Evolutionary conservation across 768 basidiomycete species (phyloP).

Genomic region (Clathrus columnatus): DNA sequence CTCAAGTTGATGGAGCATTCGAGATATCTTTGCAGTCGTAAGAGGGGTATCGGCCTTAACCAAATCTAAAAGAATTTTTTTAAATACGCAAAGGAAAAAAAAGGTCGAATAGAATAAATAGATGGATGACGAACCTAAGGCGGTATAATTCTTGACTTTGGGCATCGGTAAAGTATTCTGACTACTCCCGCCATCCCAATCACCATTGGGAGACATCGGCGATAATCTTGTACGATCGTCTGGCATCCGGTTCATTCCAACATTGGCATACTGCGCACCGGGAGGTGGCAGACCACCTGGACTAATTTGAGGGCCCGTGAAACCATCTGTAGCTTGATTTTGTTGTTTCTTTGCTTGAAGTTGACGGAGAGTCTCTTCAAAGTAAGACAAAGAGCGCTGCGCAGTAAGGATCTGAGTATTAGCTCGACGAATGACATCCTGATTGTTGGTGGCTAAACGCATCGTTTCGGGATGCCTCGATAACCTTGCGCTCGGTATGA

Average conservation of each 20-base stretch:
- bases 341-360: conserved; percentile 70
- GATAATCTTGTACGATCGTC: not conserved
- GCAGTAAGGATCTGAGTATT: conserved; percentile 84
- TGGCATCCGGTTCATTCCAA: not conserved
- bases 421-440: conserved; percentile 72
- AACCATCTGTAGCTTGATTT: conserved; percentile 5
- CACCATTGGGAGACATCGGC: not conserved
- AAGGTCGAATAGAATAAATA: not conserved
- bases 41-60: conserved; percentile 97
- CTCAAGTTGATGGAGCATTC: conserved; percentile 97
- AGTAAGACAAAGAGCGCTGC: conserved; percentile 76
- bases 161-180: conserved; percentile 19
- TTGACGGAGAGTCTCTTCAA: conserved; percentile 77
- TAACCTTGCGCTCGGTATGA: conserved; percentile 85
- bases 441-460: conserved; percentile 75
- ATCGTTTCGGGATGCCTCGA: conserved; percentile 76
- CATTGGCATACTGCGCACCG: not conserved
- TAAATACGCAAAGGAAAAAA: too few species aligned
- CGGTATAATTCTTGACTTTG: conserved; percentile 63
- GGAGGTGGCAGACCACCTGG: not conserved
- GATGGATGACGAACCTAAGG: conserved; percentile 39
- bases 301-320: not conserved
- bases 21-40: conserved; percentile 91
- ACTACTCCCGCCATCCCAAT: conserved; percentile 5
- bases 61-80: too few species aligned